Base-by-base conservation (phyloP, 2,329 filamentous ascomycete species). In the Colletotrichum horii region DNA sequence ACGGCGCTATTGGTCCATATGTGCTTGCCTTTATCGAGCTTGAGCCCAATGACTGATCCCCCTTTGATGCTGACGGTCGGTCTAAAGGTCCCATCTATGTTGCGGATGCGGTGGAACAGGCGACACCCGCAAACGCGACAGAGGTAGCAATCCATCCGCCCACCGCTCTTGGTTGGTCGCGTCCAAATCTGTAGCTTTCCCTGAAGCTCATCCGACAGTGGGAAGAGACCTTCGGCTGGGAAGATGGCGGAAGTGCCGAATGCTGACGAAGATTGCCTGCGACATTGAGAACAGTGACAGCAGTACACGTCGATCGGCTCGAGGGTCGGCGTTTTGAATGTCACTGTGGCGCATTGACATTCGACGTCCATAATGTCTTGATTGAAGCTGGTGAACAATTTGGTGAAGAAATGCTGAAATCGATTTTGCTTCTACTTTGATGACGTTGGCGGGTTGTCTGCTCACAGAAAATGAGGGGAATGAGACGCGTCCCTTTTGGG, bases 241-340 rank as follows among this genome's bases (percentile, higher is more conserved):
- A 85, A 88, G 72, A 87, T 83, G 72, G 86, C 86, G 0, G 87
- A 87, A 2, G 84, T 86, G 28, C 87, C 87, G 76, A 87, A 89
- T 4, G 87, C 87, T 1, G 87, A 88, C 6, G 82, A 81, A 0
- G 86, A 85, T 76, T 88, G 87, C 68, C 82, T 86, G 58, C 84
- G 87, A 76, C 87, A 89, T 69, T 88, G 83, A 65, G 83, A 81
- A 78, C 87, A 89, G 80, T 89, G 87, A 78, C 87, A 89, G 80
- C 85, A 83, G 78, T 84, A 87, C 24, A 88, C 78, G 8, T 80
- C 81, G 28, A 84, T 70, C 7, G 85, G 85, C 24, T 83, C 67
- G 1, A 82, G 80, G 8, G 78, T 79, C 2, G 85, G 83, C 6
- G 85, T 83, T 36, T 79, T 80, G 77, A 88, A 83, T 19, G 80